Base-by-base conservation (phyloP, 2,329 filamentous ascomycete genomes). In the Graphilbum ipis-grandicollis region DNA sequence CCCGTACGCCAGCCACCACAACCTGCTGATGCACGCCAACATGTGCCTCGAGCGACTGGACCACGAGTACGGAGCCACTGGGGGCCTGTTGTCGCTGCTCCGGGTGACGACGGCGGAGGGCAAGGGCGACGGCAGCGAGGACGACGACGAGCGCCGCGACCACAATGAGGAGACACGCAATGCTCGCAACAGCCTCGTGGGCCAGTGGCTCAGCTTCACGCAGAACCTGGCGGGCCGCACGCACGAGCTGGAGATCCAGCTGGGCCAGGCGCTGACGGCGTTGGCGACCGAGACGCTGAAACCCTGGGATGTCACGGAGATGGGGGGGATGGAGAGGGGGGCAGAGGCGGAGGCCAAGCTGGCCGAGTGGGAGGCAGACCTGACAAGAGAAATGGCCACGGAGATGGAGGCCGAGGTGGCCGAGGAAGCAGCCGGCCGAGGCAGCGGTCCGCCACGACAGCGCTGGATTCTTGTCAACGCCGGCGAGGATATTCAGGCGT, bases 21-120 rank as follows among this genome's bases (percentile, higher is more conserved):
- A 57, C 23, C 58, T 75, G 14, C 53, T 71, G 21, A 57, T 60
- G 54, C 71, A 75, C 48, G 68, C 70, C 41, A 74, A 75, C 47
- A 59, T 65, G 40, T 66, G 69, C 35, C 62, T 75, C 6, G 69
- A 74, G 53, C 56, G 66, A 2, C 59, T 75, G 7, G 71, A 75
- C 44, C 67, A 74, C 47, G 69, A 74, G 48, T 69, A 65, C 45
- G 58, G 60, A 31, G 56, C 60, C 19, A 64, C 66, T 26, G 71
- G 71, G 14, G 71, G 71, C 3, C 52, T 75, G 15, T 54, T 75
- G 31, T 60, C 63, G 15, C 52, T 74, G 8, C 57, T 75, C 1
- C 71, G 70, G 0, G 15, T 15, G 2, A 29, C 12, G 25, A 3
- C 17, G 26, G 12, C 8, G 13, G 8, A 15, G 17, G 9, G 17